Base-by-base conservation (phyloP, 2,329 filamentous ascomycete genomes). In the Coniochaeta ligniaria region DNA sequence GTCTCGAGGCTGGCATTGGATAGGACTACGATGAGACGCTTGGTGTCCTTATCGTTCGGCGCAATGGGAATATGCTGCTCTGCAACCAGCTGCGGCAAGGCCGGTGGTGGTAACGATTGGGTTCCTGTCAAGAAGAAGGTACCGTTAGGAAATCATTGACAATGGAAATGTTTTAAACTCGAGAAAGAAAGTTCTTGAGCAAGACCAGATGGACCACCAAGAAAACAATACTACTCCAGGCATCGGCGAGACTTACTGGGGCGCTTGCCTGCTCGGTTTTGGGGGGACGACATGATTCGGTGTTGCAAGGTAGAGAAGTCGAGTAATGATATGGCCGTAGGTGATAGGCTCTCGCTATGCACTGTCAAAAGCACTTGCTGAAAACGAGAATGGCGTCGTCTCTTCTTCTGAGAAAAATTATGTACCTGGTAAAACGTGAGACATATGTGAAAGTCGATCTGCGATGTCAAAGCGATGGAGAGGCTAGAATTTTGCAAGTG, bases 1-100 rank as follows among this genome's bases (percentile, higher is more conserved):
- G 95, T 99, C 77, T 99, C 95, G 67, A 99, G 86, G 70, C 93
- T 97, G 64, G 95, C 95, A 82, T 98, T 96, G 66, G 93, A 96
- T 57, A 99, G 84, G 45, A 99, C 93, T 60, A 99, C 95, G 66
- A 99, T 96, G 66, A 99, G 81, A 61, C 95, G 85, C 75, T 94
- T 88, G 16, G 91, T 90, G 75, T 96, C 90, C 77, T 96, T 97
- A 77, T 99, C 95, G 68, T 84, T 89, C 17, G 87, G 80, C 12
- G 92, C 79, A 65, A 99, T 96, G 28, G 94, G 88, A 14, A 86
- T 83, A 71, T 95, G 89, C 74, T 98, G 94, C 75, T 98, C 94
- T 47, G 95, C 94, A 55, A 96, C 92, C 58, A 99, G 86, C 72
- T 94, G 90, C 8, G 95, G 95, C 22, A 99, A 85, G 65, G 89